Base-by-base conservation (phyloP, 148 eudicot genomes). In the Hydrangea macrophylla region DNA sequence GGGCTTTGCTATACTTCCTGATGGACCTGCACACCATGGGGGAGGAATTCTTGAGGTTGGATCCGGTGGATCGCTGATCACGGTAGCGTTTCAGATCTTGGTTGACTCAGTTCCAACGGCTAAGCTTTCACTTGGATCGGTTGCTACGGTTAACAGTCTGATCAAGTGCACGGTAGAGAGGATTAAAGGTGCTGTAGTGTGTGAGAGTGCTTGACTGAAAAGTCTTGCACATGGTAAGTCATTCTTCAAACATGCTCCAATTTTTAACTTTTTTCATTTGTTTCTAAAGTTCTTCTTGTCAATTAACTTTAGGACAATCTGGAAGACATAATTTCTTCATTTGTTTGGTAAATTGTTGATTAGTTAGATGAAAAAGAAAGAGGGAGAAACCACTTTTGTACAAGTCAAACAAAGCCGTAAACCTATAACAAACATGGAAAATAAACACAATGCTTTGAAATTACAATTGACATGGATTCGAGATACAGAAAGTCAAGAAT, bases 51-150 rank as follows among this genome's bases (percentile, higher is more conserved):
- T 79, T 51, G 93, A 85, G 42, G 88, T 62, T 3, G 96, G 87
- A 2, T 63, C 88, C 0, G 88, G 92, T 7, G 99, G 99, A 22
- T 91, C 99, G 0, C 75, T 95, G 28, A 79, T 95, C 1, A 95
- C 99, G 0, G 99, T 95, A 1, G 97, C 99, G 0, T 95, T 95
- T 56, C 99, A 95, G 70, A 95, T 95, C 60, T 61, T 95, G 27
- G 99, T 95, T 3, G 99, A 95, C 69, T 95, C 99, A 7, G 96
- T 87, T 64, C 99, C 99, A 3, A 95, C 99, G 3, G 99, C 99
- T 3, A 95, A 95, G 76, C 90, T 95, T 18, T 91, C 97, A 13
- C 80, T 95, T 17, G 99, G 97, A 22, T 95, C 99, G 0, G 97
- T 95, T 20, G 97, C 99, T 6, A 95, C 99, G 1, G 97, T 95